A percentile compares a stretch with the other conserved stretches of the same genome.
Evolutionary conservation across 2,329 filamentous ascomycete genomes (phyloP).

Genomic region (Emydomyces testavorans): DNA sequence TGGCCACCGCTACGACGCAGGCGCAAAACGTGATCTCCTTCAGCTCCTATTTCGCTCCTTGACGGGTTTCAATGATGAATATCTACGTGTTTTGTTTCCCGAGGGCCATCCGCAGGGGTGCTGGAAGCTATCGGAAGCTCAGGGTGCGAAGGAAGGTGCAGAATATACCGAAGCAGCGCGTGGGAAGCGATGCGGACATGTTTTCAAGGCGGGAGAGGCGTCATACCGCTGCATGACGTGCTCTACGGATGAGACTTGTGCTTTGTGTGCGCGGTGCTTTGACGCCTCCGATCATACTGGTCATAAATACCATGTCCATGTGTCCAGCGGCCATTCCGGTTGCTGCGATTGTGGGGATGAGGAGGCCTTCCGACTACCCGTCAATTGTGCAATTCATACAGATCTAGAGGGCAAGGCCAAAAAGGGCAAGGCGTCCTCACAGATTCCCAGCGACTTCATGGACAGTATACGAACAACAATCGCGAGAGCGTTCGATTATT

Average conservation of each 20-base stretch:
- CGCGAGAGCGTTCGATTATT: conserved; percentile 74
- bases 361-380: conserved; percentile 80
- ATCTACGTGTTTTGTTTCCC: conserved; percentile 72
- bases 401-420: conserved; percentile 42
- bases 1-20: conserved; percentile 61
- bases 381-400: conserved; percentile 90
- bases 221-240: conserved; percentile 93
- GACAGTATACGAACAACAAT: conserved; percentile 76
- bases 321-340: conserved; percentile 82
- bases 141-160: conserved; percentile 83
- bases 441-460: conserved; percentile 62
- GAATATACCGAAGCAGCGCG: conserved; percentile 88
- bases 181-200: conserved; percentile 91
- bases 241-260: conserved; percentile 87
- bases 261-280: conserved; percentile 87
- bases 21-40: conserved; percentile 61
- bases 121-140: conserved; percentile 73
- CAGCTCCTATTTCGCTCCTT: conserved; percentile 78
- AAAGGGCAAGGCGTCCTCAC: conserved; percentile 48
- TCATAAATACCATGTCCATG: conserved; percentile 78
- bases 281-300: conserved; percentile 89
- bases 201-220: conserved; percentile 88
- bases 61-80: conserved; percentile 60
- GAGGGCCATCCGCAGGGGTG: conserved; percentile 52
- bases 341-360: conserved; percentile 96